Base-by-base conservation (phyloP, 2,329 filamentous ascomycete species). In the Fusarium sterilihyphosum region DNA sequence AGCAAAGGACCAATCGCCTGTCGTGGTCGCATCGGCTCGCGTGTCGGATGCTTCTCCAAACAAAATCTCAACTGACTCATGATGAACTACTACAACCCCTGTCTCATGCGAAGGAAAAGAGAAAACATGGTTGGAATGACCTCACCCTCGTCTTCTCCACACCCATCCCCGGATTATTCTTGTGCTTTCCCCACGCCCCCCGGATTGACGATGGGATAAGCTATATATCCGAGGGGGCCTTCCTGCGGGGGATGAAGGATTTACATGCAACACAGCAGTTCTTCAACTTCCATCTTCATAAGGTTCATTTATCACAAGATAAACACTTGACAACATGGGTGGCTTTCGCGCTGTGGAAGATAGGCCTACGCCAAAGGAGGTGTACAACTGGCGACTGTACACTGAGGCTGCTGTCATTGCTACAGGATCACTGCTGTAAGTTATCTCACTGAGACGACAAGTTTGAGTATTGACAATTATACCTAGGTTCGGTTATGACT, bases 351-450 rank as follows among this genome's bases (percentile, higher is more conserved):
- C 86, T 43, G 85, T 86, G 43, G 88, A 89, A 77, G 88, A 89
- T 78, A 83, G 88, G 73, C 87, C 87, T 33, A 89, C 87, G 71
- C 88, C 88, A 26, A 83, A 84, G 67, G 86, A 88, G 79, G 87
- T 89, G 71, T 88, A 88, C 79, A 88, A 88, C 70, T 86, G 84
- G 84, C 82, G 84, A 8, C 79, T 88, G 29, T 89, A 89, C 73
- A 81, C 79, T 11, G 83, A 86, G 53, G 83, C 85, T 1, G 75
- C 84, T n/a, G 81, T 88, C 37, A 87, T 88, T 52, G 84, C 86
- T 9, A 85, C 85, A 24, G 86, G 87, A 20, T 85, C 84, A 3
- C 54, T 86, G 22, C 81, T 86, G 80, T 83, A 74, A 67, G 81
- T 67, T 75, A 3, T 13, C 63, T 8, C 6, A 8, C 41, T 22